phyloP scores from a whole-genome alignment of 108 stramenopile genomes.

The Skeletonema costatum region DNA sequence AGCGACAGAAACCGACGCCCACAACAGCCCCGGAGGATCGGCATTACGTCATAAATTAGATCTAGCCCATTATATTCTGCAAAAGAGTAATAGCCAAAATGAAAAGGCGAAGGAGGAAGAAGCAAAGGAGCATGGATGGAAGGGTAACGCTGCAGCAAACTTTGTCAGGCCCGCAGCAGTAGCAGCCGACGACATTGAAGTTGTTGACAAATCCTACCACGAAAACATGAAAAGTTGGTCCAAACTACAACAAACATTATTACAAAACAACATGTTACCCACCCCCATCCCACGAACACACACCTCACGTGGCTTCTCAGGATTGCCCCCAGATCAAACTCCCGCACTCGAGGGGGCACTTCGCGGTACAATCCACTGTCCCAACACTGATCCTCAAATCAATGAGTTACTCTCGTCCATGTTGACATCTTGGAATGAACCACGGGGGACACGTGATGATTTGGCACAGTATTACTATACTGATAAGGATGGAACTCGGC shows the following conservation, averaged over 20 bases:
- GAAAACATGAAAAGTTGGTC: slow-evolving; percentile 12
- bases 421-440: slow-evolving; percentile 82
- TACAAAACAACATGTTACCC: slow-evolving; percentile 30
- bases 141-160: slow-evolving; percentile 27
- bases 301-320: slow-evolving; percentile 66
- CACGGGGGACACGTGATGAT: slow-evolving; percentile 56
- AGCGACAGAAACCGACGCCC: slow-evolving; percentile 3
- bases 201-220: not conserved
- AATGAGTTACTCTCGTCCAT: slow-evolving; percentile 27
- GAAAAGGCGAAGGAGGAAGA: slow-evolving; percentile 24
- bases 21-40: slow-evolving; percentile 24
- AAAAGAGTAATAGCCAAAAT: slow-evolving; percentile 15
- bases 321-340: slow-evolving; percentile 61
- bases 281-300: slow-evolving; percentile 23
- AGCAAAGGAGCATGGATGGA: slow-evolving; percentile 18
- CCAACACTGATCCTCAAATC: slow-evolving; percentile 24
- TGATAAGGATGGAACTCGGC: not conserved
- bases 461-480: slow-evolving; percentile 49
- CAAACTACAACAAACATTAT: slow-evolving; percentile 17
- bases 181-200: not conserved
- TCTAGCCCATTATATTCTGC: slow-evolving; percentile 27
- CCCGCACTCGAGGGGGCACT: slow-evolving; percentile 64
- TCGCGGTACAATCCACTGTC: slow-evolving; percentile 45
- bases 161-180: slow-evolving; percentile 16
- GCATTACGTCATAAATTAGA: slow-evolving; percentile 43